phyloP scores from a whole-genome alignment of 129 eudicot species.

The Tagetes patula region DNA sequence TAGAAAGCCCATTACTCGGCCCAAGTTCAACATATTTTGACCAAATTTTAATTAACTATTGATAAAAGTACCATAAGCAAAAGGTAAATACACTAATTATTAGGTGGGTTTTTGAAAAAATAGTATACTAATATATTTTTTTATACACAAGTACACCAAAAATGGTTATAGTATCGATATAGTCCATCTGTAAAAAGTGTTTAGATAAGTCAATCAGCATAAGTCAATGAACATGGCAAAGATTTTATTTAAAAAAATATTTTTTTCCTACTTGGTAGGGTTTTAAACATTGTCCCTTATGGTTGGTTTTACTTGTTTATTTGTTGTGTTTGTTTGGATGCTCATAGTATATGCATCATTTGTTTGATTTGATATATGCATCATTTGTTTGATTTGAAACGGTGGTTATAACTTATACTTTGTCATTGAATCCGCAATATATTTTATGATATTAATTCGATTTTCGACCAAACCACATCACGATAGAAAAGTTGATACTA shows the following conservation, averaged over 20 bases:
- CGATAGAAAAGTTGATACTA: too few relatives aligned
- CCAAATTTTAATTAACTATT: background rate
- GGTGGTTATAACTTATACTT: background rate
- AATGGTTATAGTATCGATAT: background rate
- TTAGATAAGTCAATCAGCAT: background rate
- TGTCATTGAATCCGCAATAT: background rate
- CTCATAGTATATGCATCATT: constrained; percentile 1
- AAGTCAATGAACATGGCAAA: constrained; percentile 10
- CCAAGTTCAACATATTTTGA: background rate
- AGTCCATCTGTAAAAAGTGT: constrained; percentile 1
- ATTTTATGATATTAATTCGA: background rate
- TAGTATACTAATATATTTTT: background rate
- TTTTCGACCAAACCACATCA: too few relatives aligned
- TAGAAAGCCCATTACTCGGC: background rate
- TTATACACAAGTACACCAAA: background rate
- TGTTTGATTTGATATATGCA: constrained; percentile 5
- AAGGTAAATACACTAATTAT: background rate
- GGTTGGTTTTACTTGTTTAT: constrained; percentile 4
- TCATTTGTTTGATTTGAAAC: constrained; percentile 8
- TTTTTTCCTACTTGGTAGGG: background rate
- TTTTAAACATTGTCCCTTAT: constrained; percentile 10
- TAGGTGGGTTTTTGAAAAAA: background rate
- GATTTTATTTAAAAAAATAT: background rate
- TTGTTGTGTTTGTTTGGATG: background rate
- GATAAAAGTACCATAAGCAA: background rate